Evolutionary conservation across 371 early-diverging fungal species (phyloP), one percentile per base, ranked within the genome.

Genomic region (Batkoa obscura): DNA sequence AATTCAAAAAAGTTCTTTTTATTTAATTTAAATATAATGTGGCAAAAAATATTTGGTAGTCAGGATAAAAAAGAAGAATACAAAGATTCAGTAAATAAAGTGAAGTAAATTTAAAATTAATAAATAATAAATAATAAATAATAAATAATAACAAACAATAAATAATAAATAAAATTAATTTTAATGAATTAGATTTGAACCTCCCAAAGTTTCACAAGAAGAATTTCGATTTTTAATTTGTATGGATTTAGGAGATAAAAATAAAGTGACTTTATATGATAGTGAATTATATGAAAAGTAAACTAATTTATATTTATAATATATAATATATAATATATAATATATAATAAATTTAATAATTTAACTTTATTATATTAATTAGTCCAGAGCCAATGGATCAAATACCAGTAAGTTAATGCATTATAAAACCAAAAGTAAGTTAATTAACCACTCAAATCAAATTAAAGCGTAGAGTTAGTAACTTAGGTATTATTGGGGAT

Each of bases 401-500:
- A 13, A 5, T 8, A 39, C 41, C 41, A 13, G 41, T 39, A 39
- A 39, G 5, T 8, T 39, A 39, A 39, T 8, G 41, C 41, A n/a
- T n/a, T n/a, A n/a, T n/a, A n/a, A n/a, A n/a, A n/a, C 41, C 41
- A 39, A 13, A 39, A 39, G 8, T 39, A 39, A 8, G 13, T 13
- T 39, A 8, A 8, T 39, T 39, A 39, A 39, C 5, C 41, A 5
- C 5, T 13, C 5, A 8, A 8, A 8, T 39, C 13, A 39, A 43
- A 52, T 59, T 50, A 59, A 61, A 8, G 70, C 71, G 68, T 59
- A 54, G 60, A 59, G 57, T 68, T 66, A 36, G 65, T 62, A 60
- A 63, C 39, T 55, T 73, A 41, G 75, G 72, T 60, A 52, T 72
- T 13, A 68, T 72, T 54, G 76, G 73, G 2, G 76, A 75, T 42